Base-by-base conservation (phyloP, 2,329 filamentous ascomycete genomes). In the Aquanectria penicillioides region DNA sequence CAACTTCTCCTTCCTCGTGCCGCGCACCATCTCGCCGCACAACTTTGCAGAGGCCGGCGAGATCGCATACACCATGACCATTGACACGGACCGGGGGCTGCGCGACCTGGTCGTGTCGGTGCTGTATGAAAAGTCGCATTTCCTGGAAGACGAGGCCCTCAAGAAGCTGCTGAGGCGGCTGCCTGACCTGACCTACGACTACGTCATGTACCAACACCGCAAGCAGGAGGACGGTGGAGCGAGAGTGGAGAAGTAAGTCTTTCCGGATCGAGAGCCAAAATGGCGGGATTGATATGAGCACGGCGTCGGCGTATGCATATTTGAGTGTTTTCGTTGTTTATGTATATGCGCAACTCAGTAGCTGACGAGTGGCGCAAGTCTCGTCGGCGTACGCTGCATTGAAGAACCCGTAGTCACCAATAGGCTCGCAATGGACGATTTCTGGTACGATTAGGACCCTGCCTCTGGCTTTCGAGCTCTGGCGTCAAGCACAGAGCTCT, bases 401-500 rank as follows among this genome's bases (percentile, higher is more conserved):
- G n/a, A n/a, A n/a, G n/a, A n/a, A n/a, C n/a, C n/a, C n/a, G n/a
- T n/a, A n/a, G n/a, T n/a, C n/a, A n/a, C n/a, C n/a, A n/a, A n/a
- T n/a, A n/a, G n/a, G n/a, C n/a, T n/a, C n/a, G n/a, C n/a, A n/a
- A n/a, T n/a, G n/a, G n/a, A n/a, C n/a, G n/a, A n/a, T n/a, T n/a
- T n/a, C 13, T 23, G 50, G 34, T 26, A 47, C 38, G 18, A 41
- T 52, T 44, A 54, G 59, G 59, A 61, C 41, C 37, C 43, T 59
- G 59, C 31, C 54, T 40, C 44, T 51, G 50, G 47, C 46, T 54
- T 43, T 18, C 20, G 25, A n/a, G 9, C 15, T 43, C 65, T 31
- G 47, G 56, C 65, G 48, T 64, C 61, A 59, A 64, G 58, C 65
- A 53, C 46, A 54, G 22, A 49, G 40, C 37, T 49, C 53, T 33